Percentiles rank a stretch among this genome's conserved stretches.
Evolutionary conservation across 2,329 filamentous ascomycete genomes (phyloP).

Genomic region (Botrytis aclada): DNA sequence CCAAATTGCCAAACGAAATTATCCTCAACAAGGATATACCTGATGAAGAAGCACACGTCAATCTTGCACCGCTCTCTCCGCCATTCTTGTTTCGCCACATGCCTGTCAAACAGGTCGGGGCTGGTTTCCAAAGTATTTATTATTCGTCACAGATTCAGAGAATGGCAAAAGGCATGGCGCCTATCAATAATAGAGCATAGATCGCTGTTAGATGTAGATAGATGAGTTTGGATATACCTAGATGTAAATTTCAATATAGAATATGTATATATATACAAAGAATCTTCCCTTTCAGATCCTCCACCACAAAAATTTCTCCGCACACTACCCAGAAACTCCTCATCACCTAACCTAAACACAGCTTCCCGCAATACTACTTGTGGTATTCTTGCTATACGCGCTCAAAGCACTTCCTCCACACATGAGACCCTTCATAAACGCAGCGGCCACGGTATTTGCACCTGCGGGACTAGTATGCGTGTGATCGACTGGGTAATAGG

Average conservation of each 20-base stretch:
- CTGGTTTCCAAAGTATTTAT: conserved; percentile 26
- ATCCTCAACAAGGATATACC: conserved; percentile 37
- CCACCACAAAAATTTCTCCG: too few relatives aligned
- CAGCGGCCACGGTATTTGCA: conserved; percentile 48
- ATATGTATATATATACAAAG: not conserved
- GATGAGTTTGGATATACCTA: not conserved
- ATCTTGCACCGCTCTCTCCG: conserved; percentile 12
- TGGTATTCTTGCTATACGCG: conserved; percentile 32
- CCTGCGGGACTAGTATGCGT: conserved; percentile 58
- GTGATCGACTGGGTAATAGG: conserved; percentile 55
- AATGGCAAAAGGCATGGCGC: conserved; percentile 24
- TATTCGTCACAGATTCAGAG: conserved; percentile 36
- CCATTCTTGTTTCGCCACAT: conserved; percentile 18
- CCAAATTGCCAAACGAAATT: conserved; percentile 41
- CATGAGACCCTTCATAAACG: conserved; percentile 52
- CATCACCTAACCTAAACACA: conserved; percentile 25
- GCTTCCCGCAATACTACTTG: conserved; percentile 29
- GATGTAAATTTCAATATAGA: not conserved
- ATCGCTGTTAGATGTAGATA: not conserved
- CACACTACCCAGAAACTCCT: not conserved
- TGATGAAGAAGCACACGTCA: conserved; percentile 29
- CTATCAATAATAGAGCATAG: not conserved
- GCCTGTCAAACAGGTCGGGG: conserved; percentile 24
- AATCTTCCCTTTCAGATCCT: not conserved
- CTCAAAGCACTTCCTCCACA: conserved; percentile 30